These are phyloP conservation scores for Asterophora lycoperdoides DNA, from an alignment of 768 basidiomycete genomes.

Conservation along the genomic window DNA sequence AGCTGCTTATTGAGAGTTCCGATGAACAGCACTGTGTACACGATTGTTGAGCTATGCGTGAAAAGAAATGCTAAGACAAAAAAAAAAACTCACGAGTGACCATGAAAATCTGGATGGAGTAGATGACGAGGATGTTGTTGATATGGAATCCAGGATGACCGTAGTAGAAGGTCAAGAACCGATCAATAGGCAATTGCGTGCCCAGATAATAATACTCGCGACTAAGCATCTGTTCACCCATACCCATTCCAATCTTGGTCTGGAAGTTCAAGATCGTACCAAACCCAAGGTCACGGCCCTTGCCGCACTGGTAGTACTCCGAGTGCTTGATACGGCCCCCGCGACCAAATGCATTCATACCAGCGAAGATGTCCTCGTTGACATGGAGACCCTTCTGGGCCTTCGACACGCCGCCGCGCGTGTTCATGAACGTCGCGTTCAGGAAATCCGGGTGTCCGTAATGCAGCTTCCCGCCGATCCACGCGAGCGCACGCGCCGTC, in stretches of 20 bases:
- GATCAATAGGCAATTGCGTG: conserved; percentile 95
- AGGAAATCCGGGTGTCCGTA: conserved; percentile 99
- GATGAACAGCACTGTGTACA: conserved; percentile 72
- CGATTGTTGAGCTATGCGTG: conserved; percentile 8
- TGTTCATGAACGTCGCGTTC: conserved; percentile 97
- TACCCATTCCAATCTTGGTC: conserved; percentile 99
- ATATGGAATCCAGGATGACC: conserved; percentile 99
- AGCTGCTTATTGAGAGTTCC: conserved; percentile 96
- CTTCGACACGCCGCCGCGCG: conserved; percentile 97
- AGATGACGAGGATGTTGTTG: conserved; percentile 99
- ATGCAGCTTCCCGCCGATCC: conserved; percentile 98
- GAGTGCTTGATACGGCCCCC: conserved; percentile 99
- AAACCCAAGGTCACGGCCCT: conserved; percentile 98
- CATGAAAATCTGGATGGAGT: conserved; percentile 98
- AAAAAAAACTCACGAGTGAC: conserved; percentile 63
- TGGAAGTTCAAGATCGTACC: conserved; percentile 99
- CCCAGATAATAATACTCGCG: conserved; percentile 99
- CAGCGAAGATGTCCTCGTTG: conserved; percentile 99
- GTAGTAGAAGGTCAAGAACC: conserved; percentile 99
- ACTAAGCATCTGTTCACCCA: conserved; percentile 99
- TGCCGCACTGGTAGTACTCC: conserved; percentile 99
- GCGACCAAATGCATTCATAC: conserved; percentile 98
- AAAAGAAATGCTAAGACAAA: too few species aligned
- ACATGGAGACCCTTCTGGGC: conserved; percentile 98
- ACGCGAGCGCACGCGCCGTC: conserved; percentile 90